phyloP scores from a whole-genome alignment of 2,329 filamentous ascomycete genomes.

The Pseudocercospora crystallina region DNA sequence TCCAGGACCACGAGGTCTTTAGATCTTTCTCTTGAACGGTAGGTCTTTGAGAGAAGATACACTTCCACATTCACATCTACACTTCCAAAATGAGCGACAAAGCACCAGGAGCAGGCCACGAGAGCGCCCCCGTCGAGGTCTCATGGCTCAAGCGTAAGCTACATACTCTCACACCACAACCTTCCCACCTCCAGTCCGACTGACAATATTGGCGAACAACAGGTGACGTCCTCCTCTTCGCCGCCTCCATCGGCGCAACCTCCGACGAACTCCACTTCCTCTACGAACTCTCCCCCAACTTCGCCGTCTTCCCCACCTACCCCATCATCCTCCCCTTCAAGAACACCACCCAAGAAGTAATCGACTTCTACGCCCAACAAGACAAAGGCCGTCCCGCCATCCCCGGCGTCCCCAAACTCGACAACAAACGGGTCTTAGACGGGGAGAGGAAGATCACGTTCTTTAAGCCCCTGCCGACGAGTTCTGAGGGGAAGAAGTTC shows the following conservation, averaged over 20 bases:
- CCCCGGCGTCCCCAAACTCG: slow-evolving; percentile 73
- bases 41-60: not conserved
- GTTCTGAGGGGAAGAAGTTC: slow-evolving; percentile 70
- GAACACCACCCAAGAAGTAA: slow-evolving; percentile 63
- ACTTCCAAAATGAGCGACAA: slow-evolving; percentile 19
- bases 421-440: slow-evolving; percentile 72
- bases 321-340: slow-evolving; percentile 83
- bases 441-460: slow-evolving; percentile 74
- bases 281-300: slow-evolving; percentile 85
- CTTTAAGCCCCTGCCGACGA: slow-evolving; percentile 71
- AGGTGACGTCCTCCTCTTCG: slow-evolving; percentile 82
- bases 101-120: slow-evolving; percentile 65
- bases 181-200: no score
- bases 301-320: slow-evolving; percentile 87
- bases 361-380: slow-evolving; percentile 75
- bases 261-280: slow-evolving; percentile 90
- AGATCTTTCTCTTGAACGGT: no score
- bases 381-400: slow-evolving; percentile 51
- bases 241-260: slow-evolving; percentile 81
- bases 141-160: slow-evolving; percentile 61
- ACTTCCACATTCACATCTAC: not conserved
- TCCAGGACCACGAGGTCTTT: no score
- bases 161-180: not conserved
- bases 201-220: no score
- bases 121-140: slow-evolving; percentile 74